Evolutionary conservation across 495 filamentous ascomycete genomes (phyloP), one percentile per base, ranked within the genome.

Genomic region (Physcia stellaris): DNA sequence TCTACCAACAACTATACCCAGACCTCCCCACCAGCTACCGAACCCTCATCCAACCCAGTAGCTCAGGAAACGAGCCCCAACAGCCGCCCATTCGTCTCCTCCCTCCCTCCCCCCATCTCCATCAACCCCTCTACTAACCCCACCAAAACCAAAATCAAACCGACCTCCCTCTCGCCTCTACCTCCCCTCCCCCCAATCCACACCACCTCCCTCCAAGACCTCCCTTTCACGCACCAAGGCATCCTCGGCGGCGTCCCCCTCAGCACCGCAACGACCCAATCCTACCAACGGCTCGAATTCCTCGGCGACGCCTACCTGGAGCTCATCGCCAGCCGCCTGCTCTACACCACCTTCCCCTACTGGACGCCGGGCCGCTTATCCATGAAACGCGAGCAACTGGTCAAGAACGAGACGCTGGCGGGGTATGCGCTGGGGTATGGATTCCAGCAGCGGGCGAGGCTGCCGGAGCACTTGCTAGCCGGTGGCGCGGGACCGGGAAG

Each of bases 391-490:
- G 79, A 86, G 53, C 49, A 67, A 24, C 62, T 83, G 4, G 70
- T 92, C 20, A 85, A 80, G 46, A 94, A 94, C 50, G 66, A 76
- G 36, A 88, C 79, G 0, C 63, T 93, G 1, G 67, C 76, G 6
- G 56, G 59, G 19, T 90, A 73, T 50, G 64, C 81, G 7, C 46
- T 68, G 11, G 52, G 57, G 3, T 94, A 88, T 54, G 76, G 71
- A 2, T 67, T 93, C 41, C 69, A 80, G 45, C 64, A 65, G 40
- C 68, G 62, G 27, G 68, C 75, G 19, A 60, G 59, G 17, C 62
- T 78, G 12, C 71, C 70, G n/a, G 38, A 46, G 28, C 56, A 64
- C 40, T 63, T 66, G 27, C 20, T 39, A 45, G 19, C 22, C 3
- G 28, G 40, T 24, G 37, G 52, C 58, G 42, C 55, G 58, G 27